Percentiles rank a stretch among this genome's conserved stretches.
phyloP scores from a whole-genome alignment of 441 rosid species.

The Eruca vesicaria region DNA sequence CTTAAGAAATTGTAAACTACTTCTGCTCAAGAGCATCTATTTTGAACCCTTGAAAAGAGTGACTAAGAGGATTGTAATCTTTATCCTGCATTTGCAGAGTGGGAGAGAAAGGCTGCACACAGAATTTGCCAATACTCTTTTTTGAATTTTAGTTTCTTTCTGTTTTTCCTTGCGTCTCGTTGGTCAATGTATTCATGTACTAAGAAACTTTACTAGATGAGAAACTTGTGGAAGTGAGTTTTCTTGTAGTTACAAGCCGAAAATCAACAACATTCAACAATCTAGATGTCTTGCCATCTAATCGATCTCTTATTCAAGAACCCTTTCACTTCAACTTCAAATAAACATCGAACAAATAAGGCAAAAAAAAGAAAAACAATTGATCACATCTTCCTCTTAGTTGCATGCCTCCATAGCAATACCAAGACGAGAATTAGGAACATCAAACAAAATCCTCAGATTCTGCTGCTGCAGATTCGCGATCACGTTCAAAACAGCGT shows the following conservation, averaged over 20 bases:
- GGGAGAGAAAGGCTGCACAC: neutral
- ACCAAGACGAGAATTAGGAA: conserved; percentile 69
- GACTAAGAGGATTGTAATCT: conserved; percentile 22
- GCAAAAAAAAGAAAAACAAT: neutral
- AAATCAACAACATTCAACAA: neutral
- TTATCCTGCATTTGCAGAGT: neutral
- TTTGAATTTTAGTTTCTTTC: neutral
- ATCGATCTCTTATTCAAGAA: neutral
- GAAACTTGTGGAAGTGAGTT: neutral
- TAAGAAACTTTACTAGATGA: neutral
- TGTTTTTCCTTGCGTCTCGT: neutral
- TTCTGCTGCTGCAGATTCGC: conserved; percentile 95
- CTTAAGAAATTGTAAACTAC: conserved; percentile 18
- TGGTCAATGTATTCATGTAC: neutral
- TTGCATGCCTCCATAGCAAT: conserved; percentile 79
- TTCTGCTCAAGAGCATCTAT: conserved; percentile 21
- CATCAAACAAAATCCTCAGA: conserved; percentile 71
- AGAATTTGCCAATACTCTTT: neutral
- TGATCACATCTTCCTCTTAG: conserved; percentile 27
- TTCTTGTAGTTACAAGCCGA: neutral
- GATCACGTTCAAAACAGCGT: conserved; percentile 73
- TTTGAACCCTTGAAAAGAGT: conserved; percentile 21
- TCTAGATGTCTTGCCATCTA: neutral
- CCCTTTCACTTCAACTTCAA: neutral
- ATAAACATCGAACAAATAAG: neutral